Evolutionary conservation across 78 protist species (phyloP), one percentile per base, ranked within the genome.

Genomic region (Pirum gemmata): DNA sequence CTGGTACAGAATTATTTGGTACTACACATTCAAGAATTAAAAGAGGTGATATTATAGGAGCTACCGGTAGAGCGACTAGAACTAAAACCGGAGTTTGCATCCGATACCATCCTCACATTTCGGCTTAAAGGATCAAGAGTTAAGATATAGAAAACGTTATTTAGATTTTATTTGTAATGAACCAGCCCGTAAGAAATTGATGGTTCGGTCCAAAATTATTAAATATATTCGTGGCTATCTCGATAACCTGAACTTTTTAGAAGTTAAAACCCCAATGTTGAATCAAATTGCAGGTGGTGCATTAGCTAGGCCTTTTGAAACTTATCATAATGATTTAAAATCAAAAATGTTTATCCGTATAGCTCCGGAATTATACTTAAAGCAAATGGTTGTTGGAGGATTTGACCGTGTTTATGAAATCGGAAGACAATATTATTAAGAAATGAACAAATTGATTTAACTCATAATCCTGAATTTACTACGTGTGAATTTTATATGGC

Each of bases 391-490:
- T 73, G 96, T 99, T 36, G 99, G 99, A 5, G 99, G 99, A 8
- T 61, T 98, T 79, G 99, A 99, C 85, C 94, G 99, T 33, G 99
- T 99, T 29, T 99, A 97, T 78, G 99, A 99, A 93, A 90, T 98
- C 72, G 99, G 99, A 36, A 93, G 97, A 76, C 97, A 95, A 89
- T 99, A n/a, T n/a, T n/a, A n/a, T n/a, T 98, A 95, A 93, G 99
- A 74, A 99, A 99, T 93, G 99, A 98, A 87, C 97, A 97, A 37
- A 97, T 98, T 51, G 99, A 98, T 86, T 87, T 94, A 87, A 98
- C 99, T 29, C 99, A 98, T 93, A 98, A 98, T 94, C 99, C 99
- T 41, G 99, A 99, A 91, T 99, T 99, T 93, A 98, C 99, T n/a
- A 93, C 99, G 5, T 94, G 97, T 91, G 99, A 99, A 89, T 96